Conservation (phyloP, 2,329 filamentous ascomycete genomes). For the Sporothrix globosa region DNA sequence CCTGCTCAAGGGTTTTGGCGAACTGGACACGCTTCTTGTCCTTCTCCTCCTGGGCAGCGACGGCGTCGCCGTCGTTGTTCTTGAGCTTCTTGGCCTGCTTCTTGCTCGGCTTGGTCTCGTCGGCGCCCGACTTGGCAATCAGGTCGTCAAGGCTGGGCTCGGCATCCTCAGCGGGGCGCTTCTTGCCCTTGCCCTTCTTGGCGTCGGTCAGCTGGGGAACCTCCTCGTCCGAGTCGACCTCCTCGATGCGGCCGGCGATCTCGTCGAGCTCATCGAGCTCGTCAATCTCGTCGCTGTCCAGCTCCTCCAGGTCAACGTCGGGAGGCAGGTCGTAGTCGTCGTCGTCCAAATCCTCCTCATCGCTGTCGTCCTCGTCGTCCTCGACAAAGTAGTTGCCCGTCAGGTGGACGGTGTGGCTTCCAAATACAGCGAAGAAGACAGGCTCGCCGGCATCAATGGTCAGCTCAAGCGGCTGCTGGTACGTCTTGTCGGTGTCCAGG, state of each 20-base stretch:
- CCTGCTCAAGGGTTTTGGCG: conserved; percentile 97
- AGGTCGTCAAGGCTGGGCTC: conserved; percentile 77
- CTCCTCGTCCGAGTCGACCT: conserved; percentile 79
- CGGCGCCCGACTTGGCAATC: conserved; percentile 71
- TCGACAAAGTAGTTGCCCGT: conserved; percentile 94
- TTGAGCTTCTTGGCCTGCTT: conserved; percentile 98
- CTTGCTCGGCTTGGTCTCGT: conserved; percentile 82
- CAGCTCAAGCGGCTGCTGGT: conserved; percentile 93
- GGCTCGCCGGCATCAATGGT: conserved; percentile 85
- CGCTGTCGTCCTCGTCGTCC: conserved; percentile 66
- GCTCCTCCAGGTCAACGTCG: conserved; percentile 77
- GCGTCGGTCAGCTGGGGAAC: conserved; percentile 61
- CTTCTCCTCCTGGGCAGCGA: conserved; percentile 64
- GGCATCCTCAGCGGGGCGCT: conserved; percentile 80
- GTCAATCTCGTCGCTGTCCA: conserved; percentile 69
- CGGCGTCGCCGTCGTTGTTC: conserved; percentile 95
- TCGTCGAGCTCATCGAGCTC: conserved; percentile 77
- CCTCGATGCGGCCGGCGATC: conserved; percentile 70
- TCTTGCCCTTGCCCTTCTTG: conserved; percentile 71
- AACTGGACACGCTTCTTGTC: conserved; percentile 96
- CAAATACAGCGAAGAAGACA: conserved; percentile 88
- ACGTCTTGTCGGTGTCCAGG: conserved; percentile 89
- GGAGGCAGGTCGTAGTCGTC: conserved; percentile 75
- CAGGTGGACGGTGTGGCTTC: conserved; percentile 86
- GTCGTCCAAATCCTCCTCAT: conserved; percentile 65